Base-by-base conservation (phyloP, 495 filamentous ascomycete species). In the Hypoxylon lienhwacheense region DNA sequence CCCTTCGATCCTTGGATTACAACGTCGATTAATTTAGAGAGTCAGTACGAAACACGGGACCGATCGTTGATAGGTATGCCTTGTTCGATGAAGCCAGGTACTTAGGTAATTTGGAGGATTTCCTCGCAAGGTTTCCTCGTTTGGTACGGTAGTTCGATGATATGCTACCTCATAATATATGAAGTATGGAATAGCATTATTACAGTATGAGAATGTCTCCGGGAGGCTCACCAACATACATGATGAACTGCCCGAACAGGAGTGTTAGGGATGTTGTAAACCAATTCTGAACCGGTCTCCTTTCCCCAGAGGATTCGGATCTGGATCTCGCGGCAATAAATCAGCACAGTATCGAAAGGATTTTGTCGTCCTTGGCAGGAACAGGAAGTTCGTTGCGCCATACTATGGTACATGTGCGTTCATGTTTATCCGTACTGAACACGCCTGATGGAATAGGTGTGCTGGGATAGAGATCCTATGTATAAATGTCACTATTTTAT, bases 321-420 rank as follows among this genome's bases (percentile, higher is more conserved):
- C 45, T 60, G 40, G 57, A 51, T 55, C 51, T 61, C 26, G 41
- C 52, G 42, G 52, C 21, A 56, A 28, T 41, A 25, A 61, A 39
- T 39, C 42, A 42, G 8, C 6, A 25, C 24, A 7, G 22, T 47
- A 25, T 42, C 35, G 40, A 24, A 40, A 50, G 50, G 51, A 61
- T 61, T 52, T 12, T 26, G n/a, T 47, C 8, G 14, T n/a, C n/a
- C 58, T 55, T 53, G 58, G 39, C 44, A 54, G 37, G 44, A 36
- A 54, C 50, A 45, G 14, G 50, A 10, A 39, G 22, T 35, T n/a
- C 21, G n/a, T n/a, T 53, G 31, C 4, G 5, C 8, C 19, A 14
- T 40, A 14, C 2, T 19, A 22, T 31, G 6, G 12, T 24, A 31
- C 7, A 31, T 2, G 3, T 31, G 28, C 10, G 12, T 31, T 31